phyloP scores from a whole-genome alignment of 805 yeast species.

The Pichia cabralensis region DNA sequence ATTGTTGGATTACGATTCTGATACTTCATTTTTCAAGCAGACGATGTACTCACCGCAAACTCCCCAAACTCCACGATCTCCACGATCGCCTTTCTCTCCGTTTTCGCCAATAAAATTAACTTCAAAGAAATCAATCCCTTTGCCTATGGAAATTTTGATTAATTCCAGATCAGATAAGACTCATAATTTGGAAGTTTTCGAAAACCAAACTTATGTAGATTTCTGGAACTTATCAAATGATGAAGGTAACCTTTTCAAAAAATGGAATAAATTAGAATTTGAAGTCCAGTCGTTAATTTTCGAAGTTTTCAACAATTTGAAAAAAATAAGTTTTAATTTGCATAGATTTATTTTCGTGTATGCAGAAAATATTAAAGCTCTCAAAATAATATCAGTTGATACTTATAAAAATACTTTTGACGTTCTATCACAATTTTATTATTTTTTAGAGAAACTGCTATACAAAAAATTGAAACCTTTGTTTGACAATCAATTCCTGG shows the following conservation, averaged over 20 bases:
- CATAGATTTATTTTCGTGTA: constrained; percentile 20
- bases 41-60: constrained; percentile 10
- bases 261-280: constrained; percentile 21
- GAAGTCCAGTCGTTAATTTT: constrained; percentile 23
- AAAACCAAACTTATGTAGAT: constrained; percentile 17
- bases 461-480: constrained; percentile 17
- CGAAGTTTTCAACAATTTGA: constrained; percentile 20
- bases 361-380: constrained; percentile 18
- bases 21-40: constrained; percentile 3
- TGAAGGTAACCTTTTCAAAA: constrained; percentile 14
- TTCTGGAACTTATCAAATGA: constrained; percentile 22
- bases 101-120: background rate
- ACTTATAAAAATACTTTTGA: constrained; percentile 23
- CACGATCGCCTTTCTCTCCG: too few species aligned
- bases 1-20: background rate
- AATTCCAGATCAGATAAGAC: constrained; percentile 20
- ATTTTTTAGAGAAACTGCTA: constrained; percentile 20
- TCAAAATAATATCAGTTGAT: constrained; percentile 9
- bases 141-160: constrained; percentile 16
- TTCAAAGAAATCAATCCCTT: constrained; percentile 16
- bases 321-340: constrained; percentile 19
- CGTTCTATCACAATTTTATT: constrained; percentile 17
- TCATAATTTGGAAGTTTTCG: constrained; percentile 17
- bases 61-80: too few species aligned
- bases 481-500: constrained; percentile 21